Evolutionary conservation across 2,329 filamentous ascomycete genomes (phyloP).

Genomic region (Phaeomoniella chlamydospora): DNA sequence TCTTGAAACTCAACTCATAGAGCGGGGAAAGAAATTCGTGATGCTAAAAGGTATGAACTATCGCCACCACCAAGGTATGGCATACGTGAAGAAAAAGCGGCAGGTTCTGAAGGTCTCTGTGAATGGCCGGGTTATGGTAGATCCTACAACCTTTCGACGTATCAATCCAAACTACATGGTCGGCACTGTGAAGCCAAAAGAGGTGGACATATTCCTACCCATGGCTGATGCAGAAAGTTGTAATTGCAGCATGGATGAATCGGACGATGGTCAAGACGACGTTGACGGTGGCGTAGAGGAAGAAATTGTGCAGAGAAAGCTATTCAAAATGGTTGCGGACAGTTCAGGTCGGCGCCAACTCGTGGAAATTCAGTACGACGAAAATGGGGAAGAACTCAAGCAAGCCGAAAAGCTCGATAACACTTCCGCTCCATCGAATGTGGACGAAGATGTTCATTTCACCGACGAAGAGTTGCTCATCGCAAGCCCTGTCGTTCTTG

Average conservation of each 20-base stretch:
- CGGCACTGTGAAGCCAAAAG: conserved; percentile 58
- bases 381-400: conserved; percentile 36
- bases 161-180: conserved; percentile 78
- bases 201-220: conserved; percentile 45
- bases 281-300: conserved; percentile 22
- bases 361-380: conserved; percentile 40
- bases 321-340: conserved; percentile 39
- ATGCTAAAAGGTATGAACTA: conserved; percentile 71
- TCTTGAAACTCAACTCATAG: conserved; percentile 53
- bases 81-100: conserved; percentile 71
- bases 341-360: conserved; percentile 34
- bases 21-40: conserved; percentile 75
- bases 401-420: conserved; percentile 43
- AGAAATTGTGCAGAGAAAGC: conserved; percentile 24
- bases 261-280: conserved; percentile 17
- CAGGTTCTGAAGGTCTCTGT: conserved; percentile 66
- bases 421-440: conserved; percentile 23
- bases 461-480: conserved; percentile 74
- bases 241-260: conserved; percentile 17
- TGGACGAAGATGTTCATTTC: conserved; percentile 38
- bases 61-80: conserved; percentile 59
- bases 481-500: conserved; percentile 69
- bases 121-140: conserved; percentile 78
- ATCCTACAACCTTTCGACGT: conserved; percentile 65
- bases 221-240: conserved; percentile 23